These are phyloP conservation scores for Logfia minima DNA, from an alignment of 129 eudicot genomes.

Conservation along the genomic window DNA sequence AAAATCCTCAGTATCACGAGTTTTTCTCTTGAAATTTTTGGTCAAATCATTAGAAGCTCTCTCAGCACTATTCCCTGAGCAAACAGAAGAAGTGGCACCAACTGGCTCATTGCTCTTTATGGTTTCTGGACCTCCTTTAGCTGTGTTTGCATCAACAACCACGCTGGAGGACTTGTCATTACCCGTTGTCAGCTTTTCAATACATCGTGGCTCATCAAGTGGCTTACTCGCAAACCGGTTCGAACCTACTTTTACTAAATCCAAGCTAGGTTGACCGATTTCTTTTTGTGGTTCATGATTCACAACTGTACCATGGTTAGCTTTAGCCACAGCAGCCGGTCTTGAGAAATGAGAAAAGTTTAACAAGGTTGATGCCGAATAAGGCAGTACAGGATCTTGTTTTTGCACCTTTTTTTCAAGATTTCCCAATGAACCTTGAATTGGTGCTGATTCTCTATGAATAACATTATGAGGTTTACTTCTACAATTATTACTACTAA, in stretches of 20 bases:
- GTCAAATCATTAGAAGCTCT: slow-evolving; percentile 67
- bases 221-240: slow-evolving; percentile 38
- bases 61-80: slow-evolving; percentile 88
- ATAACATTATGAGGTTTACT: slow-evolving; percentile 25
- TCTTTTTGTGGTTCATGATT: slow-evolving; percentile 37
- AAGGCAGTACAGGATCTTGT: slow-evolving; percentile 48
- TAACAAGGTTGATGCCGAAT: slow-evolving; percentile 47
- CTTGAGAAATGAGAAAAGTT: slow-evolving; percentile 85
- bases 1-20: slow-evolving; percentile 63
- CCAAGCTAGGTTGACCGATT: slow-evolving; percentile 38
- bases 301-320: slow-evolving; percentile 23
- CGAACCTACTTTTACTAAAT: slow-evolving; percentile 29
- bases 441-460: slow-evolving; percentile 36
- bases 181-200: slow-evolving; percentile 34
- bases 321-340: slow-evolving; percentile 54
- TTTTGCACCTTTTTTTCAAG: slow-evolving; percentile 40
- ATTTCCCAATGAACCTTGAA: slow-evolving; percentile 22
- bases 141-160: slow-evolving; percentile 35
- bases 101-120: slow-evolving; percentile 56
- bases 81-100: slow-evolving; percentile 83
- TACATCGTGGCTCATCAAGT: slow-evolving; percentile 40
- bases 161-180: slow-evolving; percentile 30
- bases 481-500: slow-evolving; percentile 32
- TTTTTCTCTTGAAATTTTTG: slow-evolving; percentile 59
- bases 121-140: slow-evolving; percentile 36